These are phyloP conservation scores for Casuarina glauca DNA, from an alignment of 306 rosid species.

Conservation along the genomic window DNA sequence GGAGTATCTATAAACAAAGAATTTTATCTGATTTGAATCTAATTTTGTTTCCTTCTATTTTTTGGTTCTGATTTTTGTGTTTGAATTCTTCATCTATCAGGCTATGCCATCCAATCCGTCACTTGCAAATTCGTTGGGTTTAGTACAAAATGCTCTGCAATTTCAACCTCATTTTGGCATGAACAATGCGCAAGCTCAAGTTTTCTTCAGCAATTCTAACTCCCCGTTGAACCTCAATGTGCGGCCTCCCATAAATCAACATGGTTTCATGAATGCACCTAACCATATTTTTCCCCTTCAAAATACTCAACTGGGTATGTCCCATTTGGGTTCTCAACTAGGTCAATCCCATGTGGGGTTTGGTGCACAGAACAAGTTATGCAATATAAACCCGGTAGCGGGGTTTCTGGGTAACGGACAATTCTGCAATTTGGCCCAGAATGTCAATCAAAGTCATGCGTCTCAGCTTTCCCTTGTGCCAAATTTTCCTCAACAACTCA, in stretches of 20 bases:
- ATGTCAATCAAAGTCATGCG: constrained; percentile 47
- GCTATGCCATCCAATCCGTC: constrained; percentile 19
- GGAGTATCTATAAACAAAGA: not conserved
- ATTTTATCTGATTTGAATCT: not conserved
- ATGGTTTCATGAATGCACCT: constrained; percentile 41
- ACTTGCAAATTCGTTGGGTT: constrained; percentile 13
- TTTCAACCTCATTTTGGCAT: constrained; percentile 46
- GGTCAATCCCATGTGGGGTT: constrained; percentile 44
- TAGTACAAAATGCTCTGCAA: constrained; percentile 27
- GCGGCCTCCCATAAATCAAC: constrained; percentile 37
- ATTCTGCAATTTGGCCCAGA: constrained; percentile 40
- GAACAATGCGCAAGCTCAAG: constrained; percentile 38
- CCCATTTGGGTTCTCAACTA: constrained; percentile 45
- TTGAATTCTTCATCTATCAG: constrained; percentile 7
- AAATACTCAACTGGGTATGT: constrained; percentile 43
- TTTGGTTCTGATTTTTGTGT: not conserved
- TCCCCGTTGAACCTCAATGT: constrained; percentile 25
- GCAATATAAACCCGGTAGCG: constrained; percentile 40
- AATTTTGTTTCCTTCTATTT: not conserved
- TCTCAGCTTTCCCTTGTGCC: constrained; percentile 40
- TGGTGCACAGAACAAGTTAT: constrained; percentile 38
- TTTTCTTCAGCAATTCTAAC: constrained; percentile 29
- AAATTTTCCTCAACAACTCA: constrained; percentile 56
- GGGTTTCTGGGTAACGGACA: constrained; percentile 48
- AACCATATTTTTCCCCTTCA: constrained; percentile 42